These are phyloP conservation scores for Adansonia madagascariensis DNA, from an alignment of 441 rosid species.

Conservation along the genomic window DNA sequence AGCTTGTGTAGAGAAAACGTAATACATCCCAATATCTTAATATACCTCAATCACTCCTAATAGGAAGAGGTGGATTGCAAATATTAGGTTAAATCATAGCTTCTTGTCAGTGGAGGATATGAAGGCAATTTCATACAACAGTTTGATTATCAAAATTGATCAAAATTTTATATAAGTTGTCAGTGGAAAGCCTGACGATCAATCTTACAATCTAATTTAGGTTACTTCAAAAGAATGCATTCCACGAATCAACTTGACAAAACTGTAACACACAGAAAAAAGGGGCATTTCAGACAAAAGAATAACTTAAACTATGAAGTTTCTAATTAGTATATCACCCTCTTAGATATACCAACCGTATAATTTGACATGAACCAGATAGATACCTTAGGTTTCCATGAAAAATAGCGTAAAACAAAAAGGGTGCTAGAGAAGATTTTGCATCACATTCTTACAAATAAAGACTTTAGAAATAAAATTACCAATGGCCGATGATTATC, in stretches of 20 bases:
- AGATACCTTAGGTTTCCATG: background rate
- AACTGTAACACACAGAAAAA: background rate
- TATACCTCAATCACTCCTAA: background rate
- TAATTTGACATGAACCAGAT: slow-evolving; percentile 4
- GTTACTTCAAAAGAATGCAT: background rate
- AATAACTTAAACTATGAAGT: background rate
- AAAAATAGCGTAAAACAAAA: background rate
- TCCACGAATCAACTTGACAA: slow-evolving; percentile 4
- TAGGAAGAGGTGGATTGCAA: background rate
- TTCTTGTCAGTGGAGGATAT: slow-evolving; percentile 8
- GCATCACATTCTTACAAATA: slow-evolving; percentile 1
- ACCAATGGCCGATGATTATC: slow-evolving; percentile 77
- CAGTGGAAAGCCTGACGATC: background rate
- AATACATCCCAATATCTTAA: background rate
- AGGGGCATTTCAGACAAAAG: background rate
- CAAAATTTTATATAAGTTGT: background rate
- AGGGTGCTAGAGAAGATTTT: background rate
- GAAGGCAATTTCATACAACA: background rate
- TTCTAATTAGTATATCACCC: background rate
- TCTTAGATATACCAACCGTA: background rate
- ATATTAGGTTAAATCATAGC: background rate
- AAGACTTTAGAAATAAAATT: slow-evolving; percentile 32
- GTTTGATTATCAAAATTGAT: slow-evolving; percentile 8
- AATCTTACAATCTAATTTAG: background rate
- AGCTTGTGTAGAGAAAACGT: background rate